Conservation (phyloP, 768 basidiomycete genomes). For the Trametes cingulata region DNA sequence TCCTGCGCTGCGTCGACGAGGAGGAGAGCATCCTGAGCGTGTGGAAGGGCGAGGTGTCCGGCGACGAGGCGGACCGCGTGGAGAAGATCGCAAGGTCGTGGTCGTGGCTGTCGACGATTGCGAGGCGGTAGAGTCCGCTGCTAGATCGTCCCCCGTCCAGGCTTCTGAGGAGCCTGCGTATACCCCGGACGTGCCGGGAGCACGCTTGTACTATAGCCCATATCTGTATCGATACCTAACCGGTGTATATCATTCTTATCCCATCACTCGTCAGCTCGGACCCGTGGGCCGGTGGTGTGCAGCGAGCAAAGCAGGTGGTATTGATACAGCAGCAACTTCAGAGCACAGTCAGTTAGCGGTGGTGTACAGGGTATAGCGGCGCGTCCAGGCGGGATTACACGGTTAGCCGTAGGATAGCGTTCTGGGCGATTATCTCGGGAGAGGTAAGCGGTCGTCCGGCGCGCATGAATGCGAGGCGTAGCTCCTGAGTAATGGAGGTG, state of each 20-base stretch:
- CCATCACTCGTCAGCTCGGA: background rate
- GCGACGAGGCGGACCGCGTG: conserved; percentile 28
- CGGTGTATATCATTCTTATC: background rate
- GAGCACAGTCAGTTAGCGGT: background rate
- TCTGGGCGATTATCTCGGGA: conserved; percentile 31
- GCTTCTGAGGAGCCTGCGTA: background rate
- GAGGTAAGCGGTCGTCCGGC: conserved; percentile 49
- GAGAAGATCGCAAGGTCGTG: conserved; percentile 30
- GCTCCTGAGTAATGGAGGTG: conserved; percentile 40
- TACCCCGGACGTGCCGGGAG: background rate
- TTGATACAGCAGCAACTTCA: conserved; percentile 13
- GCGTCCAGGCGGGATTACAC: background rate
- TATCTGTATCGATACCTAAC: conserved; percentile 13
- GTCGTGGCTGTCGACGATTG: conserved; percentile 23
- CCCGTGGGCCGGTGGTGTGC: background rate
- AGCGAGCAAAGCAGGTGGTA: background rate
- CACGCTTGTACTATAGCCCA: background rate
- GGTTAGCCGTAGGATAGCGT: conserved; percentile 9
- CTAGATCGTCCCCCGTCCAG: background rate
- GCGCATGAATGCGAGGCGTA: conserved; percentile 47
- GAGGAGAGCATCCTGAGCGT: conserved; percentile 28
- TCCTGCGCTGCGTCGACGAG: conserved; percentile 28
- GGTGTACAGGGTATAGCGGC: conserved; percentile 16
- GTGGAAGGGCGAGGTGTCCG: conserved; percentile 35
- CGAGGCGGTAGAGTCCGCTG: background rate